Evolutionary conservation across 1,284 basidiomycete genomes (phyloP).

Genomic region (Marasmius tenuissimus): DNA sequence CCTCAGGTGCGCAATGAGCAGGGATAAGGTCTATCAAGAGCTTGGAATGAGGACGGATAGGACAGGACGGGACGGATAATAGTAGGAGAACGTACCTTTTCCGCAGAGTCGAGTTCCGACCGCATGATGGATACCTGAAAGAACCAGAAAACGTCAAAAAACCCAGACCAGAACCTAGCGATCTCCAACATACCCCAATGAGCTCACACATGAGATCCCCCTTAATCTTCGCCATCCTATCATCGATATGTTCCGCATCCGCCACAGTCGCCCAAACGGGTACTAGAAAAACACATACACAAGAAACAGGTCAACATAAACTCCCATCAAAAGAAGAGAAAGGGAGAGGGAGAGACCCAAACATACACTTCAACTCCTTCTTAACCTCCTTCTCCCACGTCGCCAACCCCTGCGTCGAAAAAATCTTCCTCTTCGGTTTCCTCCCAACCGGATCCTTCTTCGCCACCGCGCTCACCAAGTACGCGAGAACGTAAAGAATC

Average conservation of each 20-base stretch:
- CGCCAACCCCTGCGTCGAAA: slow-evolving; percentile 62
- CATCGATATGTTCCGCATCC: slow-evolving; percentile 50
- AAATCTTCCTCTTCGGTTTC: slow-evolving; percentile 68
- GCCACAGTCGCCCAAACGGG: slow-evolving; percentile 50
- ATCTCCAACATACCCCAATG: slow-evolving; percentile 44
- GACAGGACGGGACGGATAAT: background rate
- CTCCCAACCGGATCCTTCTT: slow-evolving; percentile 73
- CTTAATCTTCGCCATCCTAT: slow-evolving; percentile 57
- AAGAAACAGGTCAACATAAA: background rate
- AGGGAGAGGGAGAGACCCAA: background rate
- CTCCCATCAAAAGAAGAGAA: background rate
- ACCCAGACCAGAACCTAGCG: background rate
- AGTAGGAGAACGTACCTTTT: slow-evolving; percentile 30
- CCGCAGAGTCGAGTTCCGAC: slow-evolving; percentile 64
- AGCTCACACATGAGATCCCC: slow-evolving; percentile 72
- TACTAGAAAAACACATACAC: slow-evolving; percentile 25
- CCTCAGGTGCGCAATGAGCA: slow-evolving; percentile 61
- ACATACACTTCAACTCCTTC: slow-evolving; percentile 31
- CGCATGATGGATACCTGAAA: slow-evolving; percentile 60
- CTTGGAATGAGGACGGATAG: background rate
- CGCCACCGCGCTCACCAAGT: slow-evolving; percentile 61
- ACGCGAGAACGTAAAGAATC: slow-evolving; percentile 59
- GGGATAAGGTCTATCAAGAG: slow-evolving; percentile 43
- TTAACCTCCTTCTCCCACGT: slow-evolving; percentile 47
- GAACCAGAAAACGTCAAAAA: background rate